phyloP scores from a whole-genome alignment of 768 basidiomycete genomes.

The Hortiboletus campestris region DNA sequence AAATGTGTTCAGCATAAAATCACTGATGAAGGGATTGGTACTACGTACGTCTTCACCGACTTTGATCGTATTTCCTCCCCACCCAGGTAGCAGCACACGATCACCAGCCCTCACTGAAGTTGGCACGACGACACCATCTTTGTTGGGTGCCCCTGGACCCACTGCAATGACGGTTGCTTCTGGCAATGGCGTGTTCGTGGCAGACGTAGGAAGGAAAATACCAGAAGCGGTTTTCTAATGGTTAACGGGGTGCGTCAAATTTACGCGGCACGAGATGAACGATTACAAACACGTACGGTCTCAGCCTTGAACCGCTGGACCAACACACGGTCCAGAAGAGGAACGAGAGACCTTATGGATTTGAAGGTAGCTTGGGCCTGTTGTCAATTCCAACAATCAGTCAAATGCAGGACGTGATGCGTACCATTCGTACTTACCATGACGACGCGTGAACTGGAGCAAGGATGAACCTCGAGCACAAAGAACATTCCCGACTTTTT shows the following conservation, averaged over 20 bases:
- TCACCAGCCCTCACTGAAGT: constrained; percentile 85
- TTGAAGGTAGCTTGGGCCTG: constrained; percentile 96
- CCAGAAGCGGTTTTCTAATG: constrained; percentile 94
- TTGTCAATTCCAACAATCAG: not conserved
- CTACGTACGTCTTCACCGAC: constrained; percentile 88
- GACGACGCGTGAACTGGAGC: constrained; percentile 15
- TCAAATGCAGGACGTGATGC: not conserved
- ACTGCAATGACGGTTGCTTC: constrained; percentile 96
- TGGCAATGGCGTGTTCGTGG: constrained; percentile 82
- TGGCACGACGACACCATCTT: constrained; percentile 75
- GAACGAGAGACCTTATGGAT: constrained; percentile 85
- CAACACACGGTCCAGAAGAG: constrained; percentile 93
- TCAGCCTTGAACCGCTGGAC: constrained; percentile 98
- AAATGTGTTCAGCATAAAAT: constrained; percentile 5
- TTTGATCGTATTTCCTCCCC: constrained; percentile 96
- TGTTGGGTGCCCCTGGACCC: constrained; percentile 91
- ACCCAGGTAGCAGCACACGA: constrained; percentile 89
- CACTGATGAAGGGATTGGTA: not conserved
- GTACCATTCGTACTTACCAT: constrained; percentile 28
- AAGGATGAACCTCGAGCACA: not conserved
- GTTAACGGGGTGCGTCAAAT: not conserved
- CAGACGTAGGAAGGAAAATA: constrained; percentile 91
- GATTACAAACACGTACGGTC: constrained; percentile 57
- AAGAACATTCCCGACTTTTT: constrained; percentile 21
- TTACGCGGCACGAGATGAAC: not conserved